Evolutionary conservation across 2,329 filamentous ascomycete species (phyloP), one percentile per base, ranked within the genome.

Genomic region (Trichoderma breve): DNA sequence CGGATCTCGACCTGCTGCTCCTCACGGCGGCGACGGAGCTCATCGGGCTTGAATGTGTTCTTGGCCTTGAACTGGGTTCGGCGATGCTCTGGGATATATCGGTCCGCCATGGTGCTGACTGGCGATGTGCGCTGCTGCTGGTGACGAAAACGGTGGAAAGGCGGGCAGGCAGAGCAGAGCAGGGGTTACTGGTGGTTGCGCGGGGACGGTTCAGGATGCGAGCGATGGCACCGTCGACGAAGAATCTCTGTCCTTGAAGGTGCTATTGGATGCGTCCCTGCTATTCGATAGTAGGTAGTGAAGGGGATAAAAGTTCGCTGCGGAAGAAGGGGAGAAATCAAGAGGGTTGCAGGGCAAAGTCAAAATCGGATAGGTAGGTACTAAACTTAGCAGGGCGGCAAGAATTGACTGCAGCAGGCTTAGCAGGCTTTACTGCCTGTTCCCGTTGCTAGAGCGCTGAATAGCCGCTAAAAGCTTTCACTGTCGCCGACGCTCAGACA

Each of bases 61-160:
- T 98, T 98, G 71, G 96, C 96, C 92, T 99, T 99, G 91, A 97
- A 99, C 87, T 97, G 95, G 76, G 94, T 98, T 82, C 96, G 95
- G 84, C 96, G 94, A 88, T 99, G 96, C 87, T 99, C 96, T 83
- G 96, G 96, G 81, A 99, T 99, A 87, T 98, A 99, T 81, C 96
- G 93, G 84, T 99, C 96, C 84, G 96, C 93, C 96, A 99, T 99
- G 86, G 79, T 91, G 83, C 82, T 82, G 81, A 81, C 82, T 82
- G 81, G 81, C 71, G 80, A 77, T 76, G 72, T 76, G 76, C 72
- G 63, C 30, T 61, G 63, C 30, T 61, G 36, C 58, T 70, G 68
- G 72, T 66, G 47, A 58, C 55, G 60, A 74, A 60, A 26, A 61
- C 72, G 57, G 51, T 75, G 74, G 47, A 69, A 75, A 47, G 65